phyloP scores from a whole-genome alignment of 192 early-diverging fungal genomes.

The Mycoemilia scoparia region DNA sequence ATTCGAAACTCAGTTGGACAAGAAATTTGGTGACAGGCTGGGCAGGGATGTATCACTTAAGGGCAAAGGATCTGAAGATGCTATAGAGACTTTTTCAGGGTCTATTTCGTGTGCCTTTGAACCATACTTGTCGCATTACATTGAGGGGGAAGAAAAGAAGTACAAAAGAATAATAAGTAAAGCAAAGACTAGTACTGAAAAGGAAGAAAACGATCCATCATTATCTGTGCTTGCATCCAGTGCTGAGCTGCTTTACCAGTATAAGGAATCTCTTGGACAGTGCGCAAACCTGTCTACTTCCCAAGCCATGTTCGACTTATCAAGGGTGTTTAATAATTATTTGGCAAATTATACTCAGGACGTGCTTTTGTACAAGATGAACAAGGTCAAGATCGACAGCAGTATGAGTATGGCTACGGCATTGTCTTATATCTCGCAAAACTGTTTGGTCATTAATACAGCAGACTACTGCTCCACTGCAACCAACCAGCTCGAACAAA shows the following conservation, averaged over 20 bases:
- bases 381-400: conserved; percentile 36
- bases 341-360: conserved; percentile 60
- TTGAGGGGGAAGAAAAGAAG: conserved; percentile 63
- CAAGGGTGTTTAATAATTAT: conserved; percentile 60
- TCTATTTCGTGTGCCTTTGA: conserved; percentile 71
- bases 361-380: conserved; percentile 50
- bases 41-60: not conserved
- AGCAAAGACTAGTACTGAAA: conserved; percentile 29
- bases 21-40: conserved; percentile 35
- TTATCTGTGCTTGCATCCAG: conserved; percentile 62
- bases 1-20: conserved; percentile 72
- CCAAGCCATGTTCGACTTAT: conserved; percentile 73
- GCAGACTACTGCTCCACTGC: conserved; percentile 85
- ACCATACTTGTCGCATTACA: conserved; percentile 75
- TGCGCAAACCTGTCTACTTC: conserved; percentile 70
- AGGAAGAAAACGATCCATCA: conserved; percentile 30
- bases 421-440: conserved; percentile 46
- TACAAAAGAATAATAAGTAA: conserved; percentile 33
- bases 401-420: conserved; percentile 38
- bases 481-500: conserved; percentile 72
- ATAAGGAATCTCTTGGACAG: conserved; percentile 71
- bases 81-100: conserved; percentile 37
- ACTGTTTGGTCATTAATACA: conserved; percentile 76
- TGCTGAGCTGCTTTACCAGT: conserved; percentile 82
- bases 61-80: conserved; percentile 1